Evolutionary conservation across 306 rosid species (phyloP), one percentile per base, ranked within the genome.

Genomic region (Phaseolus lunatus): DNA sequence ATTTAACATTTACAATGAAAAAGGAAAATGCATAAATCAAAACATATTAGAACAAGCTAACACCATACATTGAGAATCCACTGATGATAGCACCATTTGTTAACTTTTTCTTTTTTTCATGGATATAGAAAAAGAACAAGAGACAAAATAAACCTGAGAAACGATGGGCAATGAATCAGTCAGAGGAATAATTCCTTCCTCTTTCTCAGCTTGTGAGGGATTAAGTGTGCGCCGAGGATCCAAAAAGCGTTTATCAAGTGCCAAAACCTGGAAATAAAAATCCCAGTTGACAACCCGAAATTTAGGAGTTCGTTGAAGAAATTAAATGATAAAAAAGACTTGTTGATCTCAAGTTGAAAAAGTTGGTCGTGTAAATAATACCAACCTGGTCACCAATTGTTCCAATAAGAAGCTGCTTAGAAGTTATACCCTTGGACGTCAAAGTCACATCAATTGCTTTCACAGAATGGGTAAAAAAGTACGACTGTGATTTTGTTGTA

Each of bases 131-230:
- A 33, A 59, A 47, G n/a, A 45, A 31, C 9, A 10, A 48, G n/a
- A 35, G 50, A 39, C 45, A 45, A 58, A 64, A 29, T 41, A 19
- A 67, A 95, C 99, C 97, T 96, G 98, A 78, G 99, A 82, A 76
- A 89, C 88, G 70, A 96, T 89, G 9, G 97, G 99, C 78, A 96
- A 87, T 66, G 99, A 85, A 88, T 96, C 99, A 0, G 98, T 88
- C 57, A 96, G 96, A 74, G 98, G 99, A 80, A 96, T 91, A 67
- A 96, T 86, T 78, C 99, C 99, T 85, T 96, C 99, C 87, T 96
- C 99, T 81, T 66, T 88, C 88, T 96, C 99, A 54, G 93, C 90
- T 84, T 79, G 94, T 57, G 97, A 68, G 58, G 99, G 98, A 64
- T 91, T 91, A 62, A 87, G 76, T 33, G 99, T 87, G 56, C 99